These are phyloP conservation scores for Quercus bicolor DNA, from an alignment of 306 rosid genomes.

Conservation along the genomic window DNA sequence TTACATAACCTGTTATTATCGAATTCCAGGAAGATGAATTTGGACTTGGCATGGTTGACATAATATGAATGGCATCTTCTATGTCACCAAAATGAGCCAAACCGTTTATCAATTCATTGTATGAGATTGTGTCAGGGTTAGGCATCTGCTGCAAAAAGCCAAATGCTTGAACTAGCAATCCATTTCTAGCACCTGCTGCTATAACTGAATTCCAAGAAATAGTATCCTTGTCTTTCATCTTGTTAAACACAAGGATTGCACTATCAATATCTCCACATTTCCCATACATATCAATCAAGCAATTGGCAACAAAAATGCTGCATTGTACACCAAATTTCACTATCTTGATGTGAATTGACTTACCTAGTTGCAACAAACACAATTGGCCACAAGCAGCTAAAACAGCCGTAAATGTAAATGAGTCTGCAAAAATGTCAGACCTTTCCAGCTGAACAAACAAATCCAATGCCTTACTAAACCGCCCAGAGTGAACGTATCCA, in stretches of 20 bases:
- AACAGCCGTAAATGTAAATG: slow-evolving; percentile 52
- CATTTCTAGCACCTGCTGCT: slow-evolving; percentile 54
- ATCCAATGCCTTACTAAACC: slow-evolving; percentile 39
- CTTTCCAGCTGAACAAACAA: slow-evolving; percentile 35
- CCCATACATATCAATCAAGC: slow-evolving; percentile 80
- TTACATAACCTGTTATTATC: slow-evolving; percentile 59
- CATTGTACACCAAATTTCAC: slow-evolving; percentile 42
- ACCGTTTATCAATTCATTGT: slow-evolving; percentile 64
- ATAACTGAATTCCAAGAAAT: slow-evolving; percentile 75
- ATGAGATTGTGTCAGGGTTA: slow-evolving; percentile 50
- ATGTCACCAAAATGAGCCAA: slow-evolving; percentile 52
- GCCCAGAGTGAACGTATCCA: slow-evolving; percentile 49
- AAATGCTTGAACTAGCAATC: slow-evolving; percentile 42
- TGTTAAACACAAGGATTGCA: slow-evolving; percentile 31
- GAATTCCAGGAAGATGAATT: slow-evolving; percentile 79
- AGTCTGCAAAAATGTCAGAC: slow-evolving; percentile 39
- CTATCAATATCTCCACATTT: slow-evolving; percentile 53
- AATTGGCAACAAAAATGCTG: slow-evolving; percentile 44
- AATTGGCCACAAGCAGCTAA: slow-evolving; percentile 53
- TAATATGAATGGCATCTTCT: slow-evolving; percentile 46
- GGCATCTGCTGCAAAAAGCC: slow-evolving; percentile 50
- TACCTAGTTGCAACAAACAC: slow-evolving; percentile 40
- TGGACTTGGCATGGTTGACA: slow-evolving; percentile 50
- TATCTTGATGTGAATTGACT: slow-evolving; percentile 51
- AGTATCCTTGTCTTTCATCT: slow-evolving; percentile 37